A percentile compares a stretch with the other conserved stretches of the same genome.
Evolutionary conservation across 2,329 filamentous ascomycete genomes (phyloP).

Genomic region (Huntiella decipiens): DNA sequence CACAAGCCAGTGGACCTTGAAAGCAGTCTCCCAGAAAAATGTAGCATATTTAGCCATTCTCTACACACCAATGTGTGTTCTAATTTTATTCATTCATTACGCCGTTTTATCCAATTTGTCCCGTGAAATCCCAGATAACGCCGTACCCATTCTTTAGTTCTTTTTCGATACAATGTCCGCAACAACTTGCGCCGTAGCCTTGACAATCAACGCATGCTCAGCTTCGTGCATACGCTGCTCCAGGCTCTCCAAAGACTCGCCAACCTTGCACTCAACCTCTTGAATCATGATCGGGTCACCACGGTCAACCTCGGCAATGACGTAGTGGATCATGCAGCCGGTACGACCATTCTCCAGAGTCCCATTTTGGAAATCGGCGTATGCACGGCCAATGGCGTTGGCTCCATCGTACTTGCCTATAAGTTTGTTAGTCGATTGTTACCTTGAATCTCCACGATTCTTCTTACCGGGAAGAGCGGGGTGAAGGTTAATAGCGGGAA

Average conservation of each 20-base stretch:
- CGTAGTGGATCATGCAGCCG: slow-evolving; percentile 80
- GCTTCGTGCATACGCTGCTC: slow-evolving; percentile 54
- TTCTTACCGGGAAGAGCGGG: slow-evolving; percentile 25
- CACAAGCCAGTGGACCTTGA: too few species aligned
- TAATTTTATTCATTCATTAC: too few species aligned
- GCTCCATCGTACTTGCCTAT: slow-evolving; percentile 58
- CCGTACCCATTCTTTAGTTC: slow-evolving; percentile 1
- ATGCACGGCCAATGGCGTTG: slow-evolving; percentile 60
- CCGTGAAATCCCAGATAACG: not conserved
- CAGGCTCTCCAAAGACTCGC: slow-evolving; percentile 45
- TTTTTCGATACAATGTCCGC: slow-evolving; percentile 20
- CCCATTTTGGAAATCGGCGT: slow-evolving; percentile 46
- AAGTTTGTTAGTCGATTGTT: not conserved
- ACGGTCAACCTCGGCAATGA: slow-evolving; percentile 61
- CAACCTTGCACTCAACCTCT: slow-evolving; percentile 47
- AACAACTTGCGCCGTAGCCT: slow-evolving; percentile 40
- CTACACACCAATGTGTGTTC: too few species aligned
- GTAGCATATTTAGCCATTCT: too few species aligned
- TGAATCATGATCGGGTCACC: slow-evolving; percentile 52
- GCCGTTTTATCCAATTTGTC: too few species aligned
- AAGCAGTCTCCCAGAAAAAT: too few species aligned
- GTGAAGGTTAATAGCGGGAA: slow-evolving; percentile 68
- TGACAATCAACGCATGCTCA: slow-evolving; percentile 64
- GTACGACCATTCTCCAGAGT: slow-evolving; percentile 49
- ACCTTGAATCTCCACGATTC: not conserved